Base-by-base conservation (phyloP, 371 early-diverging fungal genomes). In the Dichotomocladium elegans region DNA sequence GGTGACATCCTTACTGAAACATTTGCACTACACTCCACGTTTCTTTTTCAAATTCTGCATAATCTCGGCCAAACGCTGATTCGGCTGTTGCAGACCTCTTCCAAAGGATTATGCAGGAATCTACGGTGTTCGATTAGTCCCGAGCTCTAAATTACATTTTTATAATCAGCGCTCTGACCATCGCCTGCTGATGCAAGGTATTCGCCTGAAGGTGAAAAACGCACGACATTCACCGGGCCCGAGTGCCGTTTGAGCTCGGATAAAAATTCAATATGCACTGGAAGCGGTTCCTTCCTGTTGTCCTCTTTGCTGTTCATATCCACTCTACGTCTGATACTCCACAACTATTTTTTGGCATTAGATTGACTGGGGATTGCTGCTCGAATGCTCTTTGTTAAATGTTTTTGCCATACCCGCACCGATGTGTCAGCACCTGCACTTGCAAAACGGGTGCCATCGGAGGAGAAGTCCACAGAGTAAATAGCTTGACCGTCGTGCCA, bases 401-500 rank as follows among this genome's bases (percentile, higher is more conserved):
- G 3, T 6, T 3, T 34, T 34, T 6, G 56, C 45, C 69, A 53
- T 85, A 95, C 91, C 60, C 96, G 77, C 48, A 94, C 91, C 61
- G 87, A 86, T 58, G 80, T 76, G 75, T 97, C 96, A 28, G 89
- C 95, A 37, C 98, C 98, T 29, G 89, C 90, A 10, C 96, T 96
- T 3, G 95, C 96, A 45, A 95, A 81, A 31, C 93, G 79, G 41
- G 33, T 49, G 29, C 67, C 64, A 51, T 72, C 71, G 47, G 89
- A 83, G 57, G 94, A 90, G 70, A 95, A 98, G 72, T 96, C 93
- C 21, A 87, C 84, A 40, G 93, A 89, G 74, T 91, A 94, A 35
- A 98, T 83, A 19, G 96, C 90, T 60, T 88, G 79, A 47, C 84
- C 86, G 58, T 89, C 93, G 67, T 98, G 98, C 98, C 98, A 96